Evolutionary conservation across 2,329 filamentous ascomycete species (phyloP).

Genomic region (Pseudogymnoascus sp.): DNA sequence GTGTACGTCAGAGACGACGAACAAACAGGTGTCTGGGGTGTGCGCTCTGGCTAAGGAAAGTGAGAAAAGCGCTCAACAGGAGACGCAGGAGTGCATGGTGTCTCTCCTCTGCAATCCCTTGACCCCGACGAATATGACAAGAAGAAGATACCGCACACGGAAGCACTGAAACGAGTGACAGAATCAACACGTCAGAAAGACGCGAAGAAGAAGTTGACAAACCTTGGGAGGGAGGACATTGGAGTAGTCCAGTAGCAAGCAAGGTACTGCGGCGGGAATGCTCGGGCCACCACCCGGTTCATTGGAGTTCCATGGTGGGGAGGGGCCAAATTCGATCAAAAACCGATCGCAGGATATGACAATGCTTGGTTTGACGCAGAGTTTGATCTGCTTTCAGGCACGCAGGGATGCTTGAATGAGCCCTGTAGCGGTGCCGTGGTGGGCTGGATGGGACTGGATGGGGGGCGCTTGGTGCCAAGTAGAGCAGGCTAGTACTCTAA

Average conservation of each 20-base stretch:
- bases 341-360: conserved; percentile 5
- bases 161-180: conserved; percentile 8
- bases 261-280: background rate
- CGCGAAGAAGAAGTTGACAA: conserved; percentile 8
- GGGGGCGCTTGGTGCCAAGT: background rate
- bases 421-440: conserved; percentile 5
- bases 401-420: background rate
- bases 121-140: background rate
- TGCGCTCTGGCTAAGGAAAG: background rate
- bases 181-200: conserved; percentile 7
- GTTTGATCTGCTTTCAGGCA: conserved; percentile 12
- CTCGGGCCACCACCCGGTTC: conserved; percentile 2
- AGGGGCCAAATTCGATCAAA: conserved; percentile 8
- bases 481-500: background rate
- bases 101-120: conserved; percentile 1
- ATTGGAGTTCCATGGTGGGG: conserved; percentile 1
- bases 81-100: conserved; percentile 8
- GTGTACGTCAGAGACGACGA: conserved; percentile 7
- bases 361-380: background rate
- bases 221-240: background rate
- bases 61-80: conserved; percentile 1
- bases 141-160: conserved; percentile 3
- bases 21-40: background rate
- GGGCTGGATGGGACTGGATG: background rate
- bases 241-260: background rate